phyloP scores from a whole-genome alignment of 352 stramenopile genomes.

The Pythium brachiatum region DNA sequence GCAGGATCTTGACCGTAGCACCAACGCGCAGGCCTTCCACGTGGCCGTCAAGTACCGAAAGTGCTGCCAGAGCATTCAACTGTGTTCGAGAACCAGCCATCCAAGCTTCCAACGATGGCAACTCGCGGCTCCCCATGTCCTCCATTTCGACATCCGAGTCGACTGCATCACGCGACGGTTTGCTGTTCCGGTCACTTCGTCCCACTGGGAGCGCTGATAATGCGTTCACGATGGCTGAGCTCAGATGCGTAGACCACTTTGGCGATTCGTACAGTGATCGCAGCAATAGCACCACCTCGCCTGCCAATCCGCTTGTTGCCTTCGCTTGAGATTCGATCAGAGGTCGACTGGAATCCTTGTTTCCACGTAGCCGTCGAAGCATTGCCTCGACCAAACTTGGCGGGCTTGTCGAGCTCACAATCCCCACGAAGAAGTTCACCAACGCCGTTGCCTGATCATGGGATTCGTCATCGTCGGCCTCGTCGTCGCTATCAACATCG shows the following conservation, averaged over 20 bases:
- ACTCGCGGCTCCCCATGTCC: slow-evolving; percentile 56
- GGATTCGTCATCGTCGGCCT: slow-evolving; percentile 54
- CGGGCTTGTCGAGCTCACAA: slow-evolving; percentile 65
- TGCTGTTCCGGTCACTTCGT: slow-evolving; percentile 37
- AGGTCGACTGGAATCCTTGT: not conserved
- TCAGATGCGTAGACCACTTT: slow-evolving; percentile 71
- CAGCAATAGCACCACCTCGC: slow-evolving; percentile 79
- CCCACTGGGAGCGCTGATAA: slow-evolving; percentile 45
- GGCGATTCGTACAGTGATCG: slow-evolving; percentile 76
- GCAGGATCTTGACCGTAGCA: slow-evolving; percentile 82
- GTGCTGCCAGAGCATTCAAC: slow-evolving; percentile 63
- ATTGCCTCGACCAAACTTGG: slow-evolving; percentile 66
- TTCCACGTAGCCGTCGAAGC: slow-evolving; percentile 32
- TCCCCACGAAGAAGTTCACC: slow-evolving; percentile 77
- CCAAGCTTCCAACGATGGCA: slow-evolving; percentile 55
- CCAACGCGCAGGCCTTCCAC: slow-evolving; percentile 81
- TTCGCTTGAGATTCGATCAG: not conserved
- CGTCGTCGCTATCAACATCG: slow-evolving; percentile 84
- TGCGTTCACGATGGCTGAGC: slow-evolving; percentile 53
- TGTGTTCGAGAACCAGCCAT: slow-evolving; percentile 47
- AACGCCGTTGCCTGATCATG: slow-evolving; percentile 63
- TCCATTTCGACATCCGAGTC: slow-evolving; percentile 87
- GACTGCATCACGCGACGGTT: slow-evolving; percentile 13
- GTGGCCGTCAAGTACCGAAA: slow-evolving; percentile 82
- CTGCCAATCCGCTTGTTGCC: slow-evolving; percentile 36